Evolutionary conservation across 148 eudicot species (phyloP).

Genomic region (Spergularia marina): DNA sequence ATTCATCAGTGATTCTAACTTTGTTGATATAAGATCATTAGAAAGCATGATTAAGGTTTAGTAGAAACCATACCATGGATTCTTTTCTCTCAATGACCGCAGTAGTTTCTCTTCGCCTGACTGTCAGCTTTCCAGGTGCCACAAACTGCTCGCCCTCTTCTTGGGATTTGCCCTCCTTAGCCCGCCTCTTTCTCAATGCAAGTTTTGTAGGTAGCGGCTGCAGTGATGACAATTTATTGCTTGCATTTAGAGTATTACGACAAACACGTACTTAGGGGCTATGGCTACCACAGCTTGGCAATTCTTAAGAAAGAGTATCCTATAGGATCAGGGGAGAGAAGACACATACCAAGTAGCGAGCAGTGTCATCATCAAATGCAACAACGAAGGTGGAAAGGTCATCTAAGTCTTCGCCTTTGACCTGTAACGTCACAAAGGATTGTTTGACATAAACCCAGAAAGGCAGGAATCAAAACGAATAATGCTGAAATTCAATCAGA

Average conservation of each 20-base stretch:
- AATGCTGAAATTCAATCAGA: not conserved
- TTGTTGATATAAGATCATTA: not conserved
- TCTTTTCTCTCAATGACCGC: slow-evolving; percentile 60
- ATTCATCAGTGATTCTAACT: not conserved
- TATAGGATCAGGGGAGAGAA: not conserved
- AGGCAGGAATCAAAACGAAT: not conserved
- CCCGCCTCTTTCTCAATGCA: slow-evolving; percentile 76
- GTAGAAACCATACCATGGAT: slow-evolving; percentile 35
- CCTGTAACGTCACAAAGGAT: slow-evolving; percentile 40
- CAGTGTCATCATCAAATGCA: slow-evolving; percentile 75
- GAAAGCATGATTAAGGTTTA: not conserved
- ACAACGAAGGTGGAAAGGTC: slow-evolving; percentile 87
- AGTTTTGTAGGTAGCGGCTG: slow-evolving; percentile 96
- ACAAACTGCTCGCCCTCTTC: slow-evolving; percentile 87
- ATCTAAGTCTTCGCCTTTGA: slow-evolving; percentile 78
- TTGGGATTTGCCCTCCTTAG: slow-evolving; percentile 73
- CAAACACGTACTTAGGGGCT: no score
- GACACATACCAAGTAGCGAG: slow-evolving; percentile 63
- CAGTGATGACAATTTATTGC: not conserved
- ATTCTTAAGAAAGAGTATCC: not conserved
- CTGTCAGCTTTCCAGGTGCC: slow-evolving; percentile 63
- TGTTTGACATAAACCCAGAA: not conserved
- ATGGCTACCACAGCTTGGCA: not conserved
- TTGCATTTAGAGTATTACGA: slow-evolving; percentile 16
- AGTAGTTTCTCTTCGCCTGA: slow-evolving; percentile 51